Conservation (phyloP, 2,329 filamentous ascomycete species). For the Colletotrichum gloeosporioides region DNA sequence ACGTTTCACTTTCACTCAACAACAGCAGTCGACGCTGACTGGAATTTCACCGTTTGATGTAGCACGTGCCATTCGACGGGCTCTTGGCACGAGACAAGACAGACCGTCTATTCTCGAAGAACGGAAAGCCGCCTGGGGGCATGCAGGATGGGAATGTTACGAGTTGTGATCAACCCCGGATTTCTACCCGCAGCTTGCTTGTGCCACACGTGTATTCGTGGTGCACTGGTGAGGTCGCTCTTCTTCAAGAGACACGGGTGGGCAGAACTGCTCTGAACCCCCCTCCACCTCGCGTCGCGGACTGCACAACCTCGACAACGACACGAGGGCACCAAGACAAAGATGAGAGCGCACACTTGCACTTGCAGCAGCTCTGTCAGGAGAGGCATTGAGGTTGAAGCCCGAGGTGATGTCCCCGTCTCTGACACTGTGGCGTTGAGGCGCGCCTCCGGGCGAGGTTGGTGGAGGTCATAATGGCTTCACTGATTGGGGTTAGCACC, state of each 20-base stretch:
- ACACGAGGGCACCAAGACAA: constrained; percentile 1
- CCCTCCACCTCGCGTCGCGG: background rate
- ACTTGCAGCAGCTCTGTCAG: background rate
- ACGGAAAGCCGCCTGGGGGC: background rate
- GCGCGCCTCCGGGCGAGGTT: constrained; percentile 15
- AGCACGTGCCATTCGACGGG: background rate
- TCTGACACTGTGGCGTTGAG: constrained; percentile 19
- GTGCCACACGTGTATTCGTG: background rate
- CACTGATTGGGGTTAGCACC: constrained; percentile 23
- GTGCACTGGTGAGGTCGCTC: background rate
- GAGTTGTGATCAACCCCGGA: constrained; percentile 10
- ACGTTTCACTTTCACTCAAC: background rate
- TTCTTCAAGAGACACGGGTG: background rate
- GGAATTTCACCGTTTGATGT: background rate
- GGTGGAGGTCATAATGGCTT: constrained; percentile 15
- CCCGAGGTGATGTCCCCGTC: background rate
- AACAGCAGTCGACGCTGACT: background rate
- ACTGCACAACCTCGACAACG: background rate
- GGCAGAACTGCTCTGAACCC: background rate
- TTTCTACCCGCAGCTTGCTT: background rate
- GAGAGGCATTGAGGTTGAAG: background rate
- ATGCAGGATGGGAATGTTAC: background rate
- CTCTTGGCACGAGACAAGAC: background rate
- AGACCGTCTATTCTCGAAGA: background rate
- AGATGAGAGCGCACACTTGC: background rate